Conservation (phyloP, 2,329 filamentous ascomycete genomes). For the Pseudonectria foliicola region DNA sequence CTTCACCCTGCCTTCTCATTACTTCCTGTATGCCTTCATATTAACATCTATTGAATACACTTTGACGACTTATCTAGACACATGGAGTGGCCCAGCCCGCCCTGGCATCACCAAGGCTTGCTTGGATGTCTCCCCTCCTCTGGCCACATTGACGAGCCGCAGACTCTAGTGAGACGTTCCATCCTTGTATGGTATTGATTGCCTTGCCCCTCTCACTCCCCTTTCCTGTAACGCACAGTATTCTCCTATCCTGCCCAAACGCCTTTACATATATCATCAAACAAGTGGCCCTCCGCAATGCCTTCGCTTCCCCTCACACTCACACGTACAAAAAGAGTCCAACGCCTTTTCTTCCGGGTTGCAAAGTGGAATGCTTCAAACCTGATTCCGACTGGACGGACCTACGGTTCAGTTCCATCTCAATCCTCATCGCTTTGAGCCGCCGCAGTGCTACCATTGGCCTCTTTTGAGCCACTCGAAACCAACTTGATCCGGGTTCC, state of each 20-base stretch:
- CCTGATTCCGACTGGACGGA: slow-evolving; percentile 1
- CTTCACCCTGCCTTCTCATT: background rate
- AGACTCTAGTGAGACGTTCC: slow-evolving; percentile 9
- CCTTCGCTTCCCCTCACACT: no score
- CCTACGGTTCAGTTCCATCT: slow-evolving; percentile 5
- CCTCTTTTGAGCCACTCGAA: slow-evolving; percentile 31
- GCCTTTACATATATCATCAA: slow-evolving; percentile 27
- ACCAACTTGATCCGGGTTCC: slow-evolving; percentile 66
- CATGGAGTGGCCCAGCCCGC: slow-evolving; percentile 13
- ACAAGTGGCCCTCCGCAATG: slow-evolving; percentile 10
- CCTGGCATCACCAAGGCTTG: slow-evolving; percentile 12
- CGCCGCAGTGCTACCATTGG: slow-evolving; percentile 32
- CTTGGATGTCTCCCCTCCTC: slow-evolving; percentile 8
- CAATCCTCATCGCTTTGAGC: slow-evolving; percentile 49
- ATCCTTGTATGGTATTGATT: slow-evolving; percentile 21
- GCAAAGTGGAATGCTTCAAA: background rate
- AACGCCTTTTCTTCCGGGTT: no score
- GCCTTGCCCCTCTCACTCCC: slow-evolving; percentile 13
- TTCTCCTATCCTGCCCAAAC: slow-evolving; percentile 22
- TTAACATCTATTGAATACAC: slow-evolving; percentile 37
- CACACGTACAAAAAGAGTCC: no score
- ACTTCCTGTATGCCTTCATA: slow-evolving; percentile 5
- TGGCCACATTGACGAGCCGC: slow-evolving; percentile 3
- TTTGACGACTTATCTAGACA: slow-evolving; percentile 27
- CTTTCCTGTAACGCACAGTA: slow-evolving; percentile 19